Conservation (phyloP, 2,329 filamentous ascomycete genomes). For the Cylindrodendrum hubeiense region DNA sequence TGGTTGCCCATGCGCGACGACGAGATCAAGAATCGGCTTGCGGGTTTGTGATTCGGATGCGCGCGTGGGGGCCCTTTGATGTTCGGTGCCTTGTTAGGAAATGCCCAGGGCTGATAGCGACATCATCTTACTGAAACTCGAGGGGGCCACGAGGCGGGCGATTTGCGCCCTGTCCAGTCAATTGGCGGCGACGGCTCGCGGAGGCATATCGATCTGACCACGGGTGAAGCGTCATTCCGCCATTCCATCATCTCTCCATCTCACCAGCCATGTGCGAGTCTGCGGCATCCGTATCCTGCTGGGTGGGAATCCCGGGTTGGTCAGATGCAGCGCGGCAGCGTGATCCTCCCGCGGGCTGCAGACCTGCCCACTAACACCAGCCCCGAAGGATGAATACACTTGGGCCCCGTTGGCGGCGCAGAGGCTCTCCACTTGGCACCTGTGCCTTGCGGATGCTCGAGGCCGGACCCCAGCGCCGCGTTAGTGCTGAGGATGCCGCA, state of each 20-base stretch:
- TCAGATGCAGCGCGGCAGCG: too few species aligned
- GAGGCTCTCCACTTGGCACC: too few species aligned
- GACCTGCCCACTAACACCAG: too few species aligned
- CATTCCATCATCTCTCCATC: not conserved
- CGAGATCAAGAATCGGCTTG: not conserved
- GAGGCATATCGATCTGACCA: not conserved
- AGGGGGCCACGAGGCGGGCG: not conserved
- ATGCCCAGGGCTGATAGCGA: conserved; percentile 8
- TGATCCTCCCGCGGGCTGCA: not conserved
- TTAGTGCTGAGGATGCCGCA: too few species aligned
- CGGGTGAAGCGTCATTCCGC: too few species aligned
- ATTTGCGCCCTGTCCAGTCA: not conserved
- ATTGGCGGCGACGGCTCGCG: not conserved
- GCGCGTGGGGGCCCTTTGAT: conserved; percentile 13
- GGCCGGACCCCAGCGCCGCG: too few species aligned
- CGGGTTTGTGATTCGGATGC: not conserved
- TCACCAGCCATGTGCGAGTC: not conserved
- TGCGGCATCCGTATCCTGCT: too few species aligned
- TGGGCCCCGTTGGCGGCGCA: too few species aligned
- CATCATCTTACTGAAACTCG: conserved; percentile 1
- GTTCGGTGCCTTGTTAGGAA: not conserved
- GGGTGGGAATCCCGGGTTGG: too few species aligned
- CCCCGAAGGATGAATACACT: too few species aligned
- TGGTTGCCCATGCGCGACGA: conserved; percentile 7
- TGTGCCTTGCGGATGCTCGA: too few species aligned